phyloP scores from a whole-genome alignment of 164 flowering plant species.

The Nelumbo lutea region DNA sequence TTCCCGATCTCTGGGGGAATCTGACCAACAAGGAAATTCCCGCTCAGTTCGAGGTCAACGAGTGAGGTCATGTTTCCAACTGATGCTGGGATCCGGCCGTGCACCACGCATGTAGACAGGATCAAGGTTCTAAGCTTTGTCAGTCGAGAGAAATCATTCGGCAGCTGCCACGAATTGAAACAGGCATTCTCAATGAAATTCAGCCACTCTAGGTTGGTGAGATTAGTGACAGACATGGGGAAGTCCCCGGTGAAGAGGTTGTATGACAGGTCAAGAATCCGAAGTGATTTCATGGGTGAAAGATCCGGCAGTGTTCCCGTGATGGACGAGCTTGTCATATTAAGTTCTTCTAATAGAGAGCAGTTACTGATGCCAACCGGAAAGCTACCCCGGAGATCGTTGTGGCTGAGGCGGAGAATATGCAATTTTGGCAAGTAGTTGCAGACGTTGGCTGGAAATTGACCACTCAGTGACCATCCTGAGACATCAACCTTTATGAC shows the following conservation, averaged over 20 bases:
- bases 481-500: slow-evolving; percentile 49
- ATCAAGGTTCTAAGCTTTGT: slow-evolving; percentile 47
- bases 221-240: slow-evolving; percentile 63
- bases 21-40: slow-evolving; percentile 56
- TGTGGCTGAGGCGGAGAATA: slow-evolving; percentile 43
- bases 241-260: slow-evolving; percentile 65
- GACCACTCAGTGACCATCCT: slow-evolving; percentile 54
- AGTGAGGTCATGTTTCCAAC: slow-evolving; percentile 81
- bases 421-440: slow-evolving; percentile 55
- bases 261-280: slow-evolving; percentile 58
- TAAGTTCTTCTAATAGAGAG: slow-evolving; percentile 61
- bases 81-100: slow-evolving; percentile 58
- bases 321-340: slow-evolving; percentile 34
- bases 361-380: slow-evolving; percentile 55
- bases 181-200: slow-evolving; percentile 54
- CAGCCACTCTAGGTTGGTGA: slow-evolving; percentile 60
- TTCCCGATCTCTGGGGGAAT: slow-evolving; percentile 64
- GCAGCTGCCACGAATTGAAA: slow-evolving; percentile 56
- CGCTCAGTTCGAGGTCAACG: slow-evolving; percentile 66
- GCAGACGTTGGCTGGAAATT: slow-evolving; percentile 57
- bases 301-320: slow-evolving; percentile 59
- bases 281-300: slow-evolving; percentile 43
- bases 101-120: slow-evolving; percentile 52
- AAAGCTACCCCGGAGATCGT: slow-evolving; percentile 45
- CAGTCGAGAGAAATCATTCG: slow-evolving; percentile 43